phyloP scores from a whole-genome alignment of 2,329 filamentous ascomycete genomes.

The Talaromyces sp. region DNA sequence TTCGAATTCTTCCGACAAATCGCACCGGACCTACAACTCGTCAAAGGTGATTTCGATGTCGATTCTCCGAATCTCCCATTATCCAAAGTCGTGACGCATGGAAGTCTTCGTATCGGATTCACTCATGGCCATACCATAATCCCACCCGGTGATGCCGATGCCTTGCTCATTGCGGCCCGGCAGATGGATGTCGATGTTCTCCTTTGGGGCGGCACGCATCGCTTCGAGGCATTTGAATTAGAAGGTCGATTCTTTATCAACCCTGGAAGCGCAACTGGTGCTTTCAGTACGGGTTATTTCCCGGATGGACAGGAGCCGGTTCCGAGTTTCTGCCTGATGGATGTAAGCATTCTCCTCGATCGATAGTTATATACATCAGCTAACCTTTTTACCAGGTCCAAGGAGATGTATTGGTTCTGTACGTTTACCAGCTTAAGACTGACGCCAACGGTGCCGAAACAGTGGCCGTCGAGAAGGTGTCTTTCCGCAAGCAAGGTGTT shows the following conservation, averaged over 20 bases:
- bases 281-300: constrained; percentile 58
- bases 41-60: constrained; percentile 66
- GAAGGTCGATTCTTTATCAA: constrained; percentile 69
- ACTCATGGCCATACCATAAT: constrained; percentile 69
- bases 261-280: constrained; percentile 63
- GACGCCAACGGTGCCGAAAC: constrained; percentile 72
- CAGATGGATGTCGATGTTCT: constrained; percentile 68
- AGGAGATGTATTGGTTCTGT: constrained; percentile 90
- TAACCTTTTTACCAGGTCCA: constrained; percentile 62
- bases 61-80: constrained; percentile 61
- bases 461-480: constrained; percentile 79
- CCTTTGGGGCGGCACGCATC: constrained; percentile 64
- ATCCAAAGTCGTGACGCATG: constrained; percentile 66
- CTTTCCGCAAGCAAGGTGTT: constrained; percentile 71
- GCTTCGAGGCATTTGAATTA: constrained; percentile 67
- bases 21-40: constrained; percentile 65
- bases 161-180: constrained; percentile 60
- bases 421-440: constrained; percentile 83
- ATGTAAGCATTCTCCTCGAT: constrained; percentile 59
- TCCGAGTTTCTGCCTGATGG: constrained; percentile 95
- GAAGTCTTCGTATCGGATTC: constrained; percentile 62
- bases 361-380: background rate
- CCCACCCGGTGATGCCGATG: constrained; percentile 61
- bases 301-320: constrained; percentile 62
- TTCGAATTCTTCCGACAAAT: constrained; percentile 75